Evolutionary conservation across 1,139 yeast genomes (phyloP).

Genomic region (Trichomonascaceae sp.): DNA sequence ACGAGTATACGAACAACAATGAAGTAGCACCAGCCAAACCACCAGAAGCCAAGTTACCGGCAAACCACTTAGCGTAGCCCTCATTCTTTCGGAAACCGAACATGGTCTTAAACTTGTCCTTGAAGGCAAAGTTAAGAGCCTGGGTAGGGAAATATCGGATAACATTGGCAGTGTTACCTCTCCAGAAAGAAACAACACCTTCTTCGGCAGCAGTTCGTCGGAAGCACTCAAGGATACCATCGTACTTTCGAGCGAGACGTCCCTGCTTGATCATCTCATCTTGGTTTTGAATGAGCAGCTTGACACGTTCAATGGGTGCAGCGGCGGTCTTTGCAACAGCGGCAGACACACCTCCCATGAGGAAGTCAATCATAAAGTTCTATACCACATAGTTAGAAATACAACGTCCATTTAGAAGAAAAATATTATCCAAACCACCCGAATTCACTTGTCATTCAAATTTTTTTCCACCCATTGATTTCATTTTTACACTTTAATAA

Average conservation of each 20-base stretch:
- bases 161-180: slow-evolving; percentile 83
- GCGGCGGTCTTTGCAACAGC: slow-evolving; percentile 82
- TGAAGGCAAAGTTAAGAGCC: slow-evolving; percentile 80
- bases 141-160: slow-evolving; percentile 83
- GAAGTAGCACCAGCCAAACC: slow-evolving; percentile 81
- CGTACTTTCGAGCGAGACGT: slow-evolving; percentile 59
- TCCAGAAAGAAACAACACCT: slow-evolving; percentile 69
- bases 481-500: not conserved
- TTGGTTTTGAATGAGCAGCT: slow-evolving; percentile 75
- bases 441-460: not conserved
- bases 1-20: slow-evolving; percentile 67
- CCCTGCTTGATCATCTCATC: slow-evolving; percentile 82
- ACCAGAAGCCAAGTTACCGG: slow-evolving; percentile 79
- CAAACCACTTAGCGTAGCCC: slow-evolving; percentile 65
- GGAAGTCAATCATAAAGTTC: slow-evolving; percentile 49
- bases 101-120: slow-evolving; percentile 73
- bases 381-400: not conserved
- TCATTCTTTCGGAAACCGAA: slow-evolving; percentile 68
- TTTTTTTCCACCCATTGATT: not conserved
- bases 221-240: slow-evolving; percentile 68
- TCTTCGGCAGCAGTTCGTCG: slow-evolving; percentile 65
- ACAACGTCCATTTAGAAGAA: not conserved
- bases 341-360: slow-evolving; percentile 83
- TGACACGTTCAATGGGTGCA: slow-evolving; percentile 80
- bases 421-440: not conserved